phyloP scores from a whole-genome alignment of 768 basidiomycete species.

The Rossbeevera mucosa region DNA sequence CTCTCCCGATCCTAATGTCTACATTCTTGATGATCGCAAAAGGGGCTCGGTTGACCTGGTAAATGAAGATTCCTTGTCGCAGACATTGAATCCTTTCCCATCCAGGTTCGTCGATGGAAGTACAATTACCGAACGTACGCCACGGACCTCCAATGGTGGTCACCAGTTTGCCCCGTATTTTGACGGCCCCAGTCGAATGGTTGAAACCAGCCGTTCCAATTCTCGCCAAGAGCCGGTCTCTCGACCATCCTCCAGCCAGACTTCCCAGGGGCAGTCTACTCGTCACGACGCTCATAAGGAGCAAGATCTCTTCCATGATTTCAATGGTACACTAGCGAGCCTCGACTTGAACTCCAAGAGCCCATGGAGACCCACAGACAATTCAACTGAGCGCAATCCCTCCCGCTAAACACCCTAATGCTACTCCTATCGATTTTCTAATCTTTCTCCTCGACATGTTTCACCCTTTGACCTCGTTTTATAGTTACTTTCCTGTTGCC shows the following conservation, averaged over 20 bases:
- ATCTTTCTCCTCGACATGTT: conserved; percentile 11
- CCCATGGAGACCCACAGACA: conserved; percentile 31
- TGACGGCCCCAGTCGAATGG: conserved; percentile 37
- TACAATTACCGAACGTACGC: conserved; percentile 30
- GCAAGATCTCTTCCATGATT: conserved; percentile 56
- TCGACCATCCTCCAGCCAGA: conserved; percentile 49
- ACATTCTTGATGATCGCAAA: conserved; percentile 32
- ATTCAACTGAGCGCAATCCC: conserved; percentile 16
- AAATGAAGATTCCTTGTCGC: conserved; percentile 41
- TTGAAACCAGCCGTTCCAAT: conserved; percentile 38
- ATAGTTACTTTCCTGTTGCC: conserved; percentile 10
- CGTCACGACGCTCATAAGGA: conserved; percentile 33
- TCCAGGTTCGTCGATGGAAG: conserved; percentile 50
- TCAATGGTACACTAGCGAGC: conserved; percentile 74
- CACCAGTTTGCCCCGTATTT: conserved; percentile 45
- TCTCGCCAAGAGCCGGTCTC: conserved; percentile 50
- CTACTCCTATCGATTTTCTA: conserved; percentile 7
- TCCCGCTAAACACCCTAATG: conserved; percentile 16
- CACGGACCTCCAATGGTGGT: conserved; percentile 41
- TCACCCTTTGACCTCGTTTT: conserved; percentile 22
- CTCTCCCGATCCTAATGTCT: conserved; percentile 66
- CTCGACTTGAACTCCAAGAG: conserved; percentile 53
- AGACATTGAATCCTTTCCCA: conserved; percentile 47
- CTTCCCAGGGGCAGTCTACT: conserved; percentile 20
- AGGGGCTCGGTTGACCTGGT: conserved; percentile 35